These are phyloP conservation scores for Aspergillus sp. DNA, from an alignment of 2,329 filamentous ascomycete species.

Conservation along the genomic window DNA sequence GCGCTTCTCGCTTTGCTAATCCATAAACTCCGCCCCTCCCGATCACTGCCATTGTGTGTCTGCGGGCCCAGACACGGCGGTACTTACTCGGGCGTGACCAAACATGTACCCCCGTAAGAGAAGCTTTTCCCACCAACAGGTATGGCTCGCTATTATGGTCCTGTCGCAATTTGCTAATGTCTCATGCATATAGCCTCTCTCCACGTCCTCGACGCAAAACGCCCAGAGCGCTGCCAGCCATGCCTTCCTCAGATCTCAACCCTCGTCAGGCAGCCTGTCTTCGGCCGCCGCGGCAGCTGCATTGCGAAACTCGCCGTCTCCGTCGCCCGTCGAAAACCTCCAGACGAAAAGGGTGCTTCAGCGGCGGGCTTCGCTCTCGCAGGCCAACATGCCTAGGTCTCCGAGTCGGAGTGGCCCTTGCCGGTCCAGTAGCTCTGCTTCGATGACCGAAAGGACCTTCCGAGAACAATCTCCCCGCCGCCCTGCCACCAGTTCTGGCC, in stretches of 20 bases:
- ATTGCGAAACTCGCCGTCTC: conserved; percentile 67
- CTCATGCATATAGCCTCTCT: conserved; percentile 46
- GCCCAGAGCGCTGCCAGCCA: conserved; percentile 72
- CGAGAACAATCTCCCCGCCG: conserved; percentile 59
- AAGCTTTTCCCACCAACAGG: conserved; percentile 33
- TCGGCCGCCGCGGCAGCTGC: conserved; percentile 80
- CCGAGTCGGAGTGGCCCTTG: conserved; percentile 43
- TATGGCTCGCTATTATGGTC: no score
- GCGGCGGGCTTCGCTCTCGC: conserved; percentile 61
- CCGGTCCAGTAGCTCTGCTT: conserved; percentile 60
- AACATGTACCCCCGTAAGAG: conserved; percentile 35
- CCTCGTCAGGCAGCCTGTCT: conserved; percentile 60
- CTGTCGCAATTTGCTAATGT: conserved; percentile 7
- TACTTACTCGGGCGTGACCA: conserved; percentile 8
- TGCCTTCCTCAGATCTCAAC: conserved; percentile 63
- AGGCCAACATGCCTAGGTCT: conserved; percentile 41
- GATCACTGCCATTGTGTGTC: conserved; percentile 4
- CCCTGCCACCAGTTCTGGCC: conserved; percentile 35
- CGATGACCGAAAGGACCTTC: conserved; percentile 85
- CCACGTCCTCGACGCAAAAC: conserved; percentile 56
- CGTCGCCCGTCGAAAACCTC: conserved; percentile 69
- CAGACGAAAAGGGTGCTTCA: conserved; percentile 79
- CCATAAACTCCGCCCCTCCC: not conserved
- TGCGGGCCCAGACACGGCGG: conserved; percentile 2
- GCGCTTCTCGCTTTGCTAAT: not conserved